Base-by-base conservation (phyloP, 805 yeast genomes). In the Ogataea philodendri region DNA sequence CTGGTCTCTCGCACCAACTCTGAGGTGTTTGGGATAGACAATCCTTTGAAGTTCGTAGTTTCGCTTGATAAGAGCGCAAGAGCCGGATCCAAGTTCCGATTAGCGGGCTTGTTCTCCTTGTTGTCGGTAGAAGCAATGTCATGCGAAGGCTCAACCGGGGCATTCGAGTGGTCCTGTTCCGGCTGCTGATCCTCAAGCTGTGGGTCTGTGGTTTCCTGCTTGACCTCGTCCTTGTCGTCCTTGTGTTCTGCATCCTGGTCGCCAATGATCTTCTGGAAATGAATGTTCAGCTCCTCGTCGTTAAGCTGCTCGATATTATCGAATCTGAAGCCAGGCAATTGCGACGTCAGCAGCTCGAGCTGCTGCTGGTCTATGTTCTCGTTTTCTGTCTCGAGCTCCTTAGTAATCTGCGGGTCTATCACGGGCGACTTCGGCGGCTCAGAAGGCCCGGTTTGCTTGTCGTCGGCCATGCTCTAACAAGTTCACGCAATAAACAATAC, bases 21-120 rank as follows among this genome's bases (percentile, higher is more conserved):
- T 17, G 66, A 60, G 27, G 55, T 55, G 1, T 56, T 47, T 4
- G 67, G 67, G n/a, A 63, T 46, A 3, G 55, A 43, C 3, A 59
- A n/a, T 9, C 64, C 64, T 24, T 57, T 56, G 33, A 55, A 56
- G 7, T 41, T 41, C 10, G 50, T 48, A 7, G 57, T 51, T 8
- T 44, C 38, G 34, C 34, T 19, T 32, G 33, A 11, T 18, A 35
- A 13, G 31, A 26, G 22, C 7, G 42, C 39, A 16, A 35, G 23
- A 5, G 33, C 26, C 8, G 47, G 44, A 14, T 43, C 44, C 22
- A 41, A 16, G 9, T 39, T 39, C 7, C 21, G 30, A 22, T 26
- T 35, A 6, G 33, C 10, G 6, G 37, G 33, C 15, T 39, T 31
- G 15, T 39, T 39, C 18, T 39, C 43, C 18, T 37, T 37, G 22